These are phyloP conservation scores for Plantago major DNA, from an alignment of 257 asterid genomes.

Conservation along the genomic window DNA sequence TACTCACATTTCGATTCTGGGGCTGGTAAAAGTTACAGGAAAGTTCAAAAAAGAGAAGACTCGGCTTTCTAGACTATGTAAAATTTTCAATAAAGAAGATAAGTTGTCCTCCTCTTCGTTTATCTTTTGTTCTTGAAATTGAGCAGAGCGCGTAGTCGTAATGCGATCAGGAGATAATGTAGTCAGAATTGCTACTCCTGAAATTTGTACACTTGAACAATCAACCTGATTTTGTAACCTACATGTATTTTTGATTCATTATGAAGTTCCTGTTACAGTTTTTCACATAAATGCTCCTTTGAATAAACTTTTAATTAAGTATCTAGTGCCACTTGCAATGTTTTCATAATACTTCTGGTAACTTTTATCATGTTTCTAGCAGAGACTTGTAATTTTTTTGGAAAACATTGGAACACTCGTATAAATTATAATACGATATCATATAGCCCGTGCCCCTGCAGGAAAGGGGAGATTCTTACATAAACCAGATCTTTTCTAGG, in stretches of 20 bases:
- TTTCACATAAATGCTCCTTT: not conserved
- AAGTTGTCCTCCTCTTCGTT: conserved; percentile 17
- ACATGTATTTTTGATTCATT: conserved; percentile 16
- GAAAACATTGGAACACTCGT: too few species aligned
- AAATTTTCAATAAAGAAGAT: conserved; percentile 34
- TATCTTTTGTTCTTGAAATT: conserved; percentile 20
- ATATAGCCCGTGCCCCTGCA: not conserved
- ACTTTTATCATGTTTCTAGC: too few species aligned
- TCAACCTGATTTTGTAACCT: conserved; percentile 22
- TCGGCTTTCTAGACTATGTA: conserved; percentile 22
- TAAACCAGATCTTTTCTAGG: not conserved
- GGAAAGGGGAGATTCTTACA: not conserved
- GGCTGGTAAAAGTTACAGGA: conserved; percentile 11
- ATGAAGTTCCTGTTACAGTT: conserved; percentile 7
- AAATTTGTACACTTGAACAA: conserved; percentile 27
- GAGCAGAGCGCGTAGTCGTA: conserved; percentile 28
- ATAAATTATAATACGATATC: not conserved
- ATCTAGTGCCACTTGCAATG: not conserved
- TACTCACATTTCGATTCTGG: conserved; percentile 11
- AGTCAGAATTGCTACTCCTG: conserved; percentile 29
- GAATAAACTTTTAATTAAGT: too few species aligned
- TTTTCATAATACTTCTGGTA: too few species aligned
- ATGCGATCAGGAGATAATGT: conserved; percentile 27
- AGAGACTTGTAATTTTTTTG: too few species aligned
- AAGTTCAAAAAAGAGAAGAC: conserved; percentile 17